phyloP scores from a whole-genome alignment of 768 basidiomycete species.

The Lyophyllum atratum region DNA sequence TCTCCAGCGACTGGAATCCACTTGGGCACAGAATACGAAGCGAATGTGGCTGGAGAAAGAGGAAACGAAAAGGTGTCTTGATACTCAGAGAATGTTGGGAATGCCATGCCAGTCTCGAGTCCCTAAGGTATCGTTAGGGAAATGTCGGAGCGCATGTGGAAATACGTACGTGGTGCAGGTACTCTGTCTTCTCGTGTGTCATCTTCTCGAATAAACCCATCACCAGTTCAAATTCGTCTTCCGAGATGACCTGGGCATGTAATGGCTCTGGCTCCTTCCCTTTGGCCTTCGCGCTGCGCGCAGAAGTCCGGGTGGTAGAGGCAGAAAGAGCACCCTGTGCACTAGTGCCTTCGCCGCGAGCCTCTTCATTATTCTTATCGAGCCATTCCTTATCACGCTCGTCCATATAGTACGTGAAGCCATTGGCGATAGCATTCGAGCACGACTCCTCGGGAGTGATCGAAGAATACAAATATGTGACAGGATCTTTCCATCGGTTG shows the following conservation, averaged over 20 bases:
- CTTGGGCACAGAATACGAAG: conserved; percentile 63
- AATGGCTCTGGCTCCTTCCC: conserved; percentile 78
- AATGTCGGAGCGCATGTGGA: conserved; percentile 1
- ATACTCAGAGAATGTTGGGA: conserved; percentile 76
- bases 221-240: conserved; percentile 92
- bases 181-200: conserved; percentile 87
- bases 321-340: conserved; percentile 65
- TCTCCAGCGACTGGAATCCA: conserved; percentile 67
- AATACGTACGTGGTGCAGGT: conserved; percentile 79
- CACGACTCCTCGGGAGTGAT: conserved; percentile 81
- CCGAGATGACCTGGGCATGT: conserved; percentile 65
- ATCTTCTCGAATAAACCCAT: conserved; percentile 94
- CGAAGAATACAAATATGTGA: conserved; percentile 77
- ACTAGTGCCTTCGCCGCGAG: conserved; percentile 86
- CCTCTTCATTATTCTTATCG: conserved; percentile 84
- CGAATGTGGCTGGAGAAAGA: conserved; percentile 63
- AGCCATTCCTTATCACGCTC: conserved; percentile 96
- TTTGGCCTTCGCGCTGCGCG: conserved; percentile 75
- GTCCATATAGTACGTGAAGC: conserved; percentile 92
- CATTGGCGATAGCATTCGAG: conserved; percentile 60
- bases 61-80: conserved; percentile 66
- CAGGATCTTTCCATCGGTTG: conserved; percentile 75
- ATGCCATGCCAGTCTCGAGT: conserved; percentile 65
- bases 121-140: conserved; percentile 37
- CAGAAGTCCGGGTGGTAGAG: conserved; percentile 50